Conservation (phyloP, 768 basidiomycete genomes). For the Mycena galopus region DNA sequence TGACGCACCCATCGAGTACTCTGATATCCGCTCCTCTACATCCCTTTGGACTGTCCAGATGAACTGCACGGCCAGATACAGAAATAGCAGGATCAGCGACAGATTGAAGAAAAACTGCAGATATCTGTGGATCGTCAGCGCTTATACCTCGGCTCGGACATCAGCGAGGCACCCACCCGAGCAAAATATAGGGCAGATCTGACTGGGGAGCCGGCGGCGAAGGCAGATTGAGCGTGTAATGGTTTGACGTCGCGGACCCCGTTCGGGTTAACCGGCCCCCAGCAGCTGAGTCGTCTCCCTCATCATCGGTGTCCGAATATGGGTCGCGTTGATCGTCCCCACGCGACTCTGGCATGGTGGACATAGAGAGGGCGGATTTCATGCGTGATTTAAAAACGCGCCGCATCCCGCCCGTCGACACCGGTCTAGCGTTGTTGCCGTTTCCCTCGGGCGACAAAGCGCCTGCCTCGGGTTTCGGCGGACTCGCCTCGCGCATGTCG, state of each 20-base stretch:
- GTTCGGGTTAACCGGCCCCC: slow-evolving; percentile 60
- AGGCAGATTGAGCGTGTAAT: slow-evolving; percentile 88
- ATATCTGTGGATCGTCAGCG: slow-evolving; percentile 65
- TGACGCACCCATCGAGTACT: slow-evolving; percentile 87
- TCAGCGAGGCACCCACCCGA: slow-evolving; percentile 72
- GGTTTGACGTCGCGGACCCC: slow-evolving; percentile 79
- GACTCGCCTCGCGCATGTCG: slow-evolving; percentile 82
- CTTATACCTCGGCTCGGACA: neutral
- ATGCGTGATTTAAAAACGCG: slow-evolving; percentile 75
- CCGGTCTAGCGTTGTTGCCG: slow-evolving; percentile 49
- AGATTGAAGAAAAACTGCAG: slow-evolving; percentile 96
- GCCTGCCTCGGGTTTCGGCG: slow-evolving; percentile 60
- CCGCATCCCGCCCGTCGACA: slow-evolving; percentile 75
- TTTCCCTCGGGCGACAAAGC: slow-evolving; percentile 40
- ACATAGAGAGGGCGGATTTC: slow-evolving; percentile 48
- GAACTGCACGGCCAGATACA: slow-evolving; percentile 90
- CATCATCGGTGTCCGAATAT: slow-evolving; percentile 62
- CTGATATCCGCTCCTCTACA: slow-evolving; percentile 87
- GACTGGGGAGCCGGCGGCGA: slow-evolving; percentile 67
- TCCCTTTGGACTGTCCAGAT: slow-evolving; percentile 92
- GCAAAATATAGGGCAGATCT: slow-evolving; percentile 83
- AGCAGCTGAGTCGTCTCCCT: slow-evolving; percentile 53
- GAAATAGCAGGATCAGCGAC: slow-evolving; percentile 82
- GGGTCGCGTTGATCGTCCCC: slow-evolving; percentile 56
- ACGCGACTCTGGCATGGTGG: slow-evolving; percentile 47